A percentile compares a stretch with the other conserved stretches of the same genome.
Conservation (phyloP, 495 filamentous ascomycete genomes). For the Aspergillus cavernicola region DNA sequence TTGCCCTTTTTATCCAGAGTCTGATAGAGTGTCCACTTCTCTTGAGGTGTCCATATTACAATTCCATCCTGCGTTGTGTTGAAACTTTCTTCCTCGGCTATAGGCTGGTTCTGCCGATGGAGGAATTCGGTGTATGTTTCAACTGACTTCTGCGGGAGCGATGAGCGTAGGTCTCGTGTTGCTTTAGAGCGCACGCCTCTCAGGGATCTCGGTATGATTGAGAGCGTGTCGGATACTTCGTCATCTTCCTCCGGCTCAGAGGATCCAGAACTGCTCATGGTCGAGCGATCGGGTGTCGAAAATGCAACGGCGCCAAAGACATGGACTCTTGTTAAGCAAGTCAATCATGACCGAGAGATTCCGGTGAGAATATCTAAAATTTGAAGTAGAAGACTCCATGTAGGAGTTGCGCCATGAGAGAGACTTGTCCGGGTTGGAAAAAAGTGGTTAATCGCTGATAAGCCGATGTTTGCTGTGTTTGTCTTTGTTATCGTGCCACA, state of each 20-base stretch:
- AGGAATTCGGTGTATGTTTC: conserved; percentile 55
- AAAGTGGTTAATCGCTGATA: conserved; percentile 29
- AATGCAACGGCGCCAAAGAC: conserved; percentile 14
- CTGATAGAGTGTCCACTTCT: conserved; percentile 68
- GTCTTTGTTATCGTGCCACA: conserved; percentile 8
- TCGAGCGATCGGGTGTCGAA: conserved; percentile 17
- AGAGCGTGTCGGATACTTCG: conserved; percentile 27
- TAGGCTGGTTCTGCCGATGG: conserved; percentile 1
- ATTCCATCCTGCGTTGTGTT: conserved; percentile 58
- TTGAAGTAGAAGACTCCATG: conserved; percentile 9
- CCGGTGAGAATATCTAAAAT: no score
- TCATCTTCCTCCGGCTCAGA: conserved; percentile 32
- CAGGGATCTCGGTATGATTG: neutral
- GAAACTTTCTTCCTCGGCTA: conserved; percentile 13
- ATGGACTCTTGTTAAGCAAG: conserved; percentile 13
- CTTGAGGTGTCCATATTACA: conserved; percentile 62
- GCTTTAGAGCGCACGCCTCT: conserved; percentile 9
- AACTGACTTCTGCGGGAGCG: conserved; percentile 15
- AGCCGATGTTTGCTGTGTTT: conserved; percentile 44
- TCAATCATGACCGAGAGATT: conserved; percentile 27
- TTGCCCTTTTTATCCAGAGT: conserved; percentile 59
- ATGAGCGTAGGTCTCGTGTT: conserved; percentile 9
- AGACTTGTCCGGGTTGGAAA: neutral
- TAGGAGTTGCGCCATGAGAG: neutral
- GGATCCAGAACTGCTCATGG: conserved; percentile 37